These are phyloP conservation scores for Colletotrichum shisoi DNA, from an alignment of 2,329 filamentous ascomycete species.

Conservation along the genomic window DNA sequence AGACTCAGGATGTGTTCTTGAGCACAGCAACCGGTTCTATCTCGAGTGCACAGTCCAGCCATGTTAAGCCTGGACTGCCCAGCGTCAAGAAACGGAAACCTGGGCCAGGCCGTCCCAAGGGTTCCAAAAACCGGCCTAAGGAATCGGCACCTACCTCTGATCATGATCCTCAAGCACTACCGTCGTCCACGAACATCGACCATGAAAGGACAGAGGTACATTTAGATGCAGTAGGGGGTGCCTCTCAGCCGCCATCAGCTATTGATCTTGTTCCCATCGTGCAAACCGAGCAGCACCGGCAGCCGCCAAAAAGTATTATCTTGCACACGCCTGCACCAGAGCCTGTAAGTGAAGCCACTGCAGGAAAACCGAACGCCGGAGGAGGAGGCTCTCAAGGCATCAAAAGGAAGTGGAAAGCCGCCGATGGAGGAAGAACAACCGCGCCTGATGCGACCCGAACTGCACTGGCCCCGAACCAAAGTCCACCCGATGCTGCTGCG, in stretches of 20 bases:
- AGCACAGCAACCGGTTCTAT: not conserved
- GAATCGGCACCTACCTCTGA: slow-evolving; percentile 37
- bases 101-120: slow-evolving; percentile 57
- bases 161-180: not conserved
- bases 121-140: slow-evolving; percentile 60
- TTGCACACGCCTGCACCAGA: not conserved
- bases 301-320: not conserved
- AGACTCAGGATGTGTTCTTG: not conserved
- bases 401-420: slow-evolving; percentile 23
- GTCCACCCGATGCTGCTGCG: not conserved
- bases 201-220: not conserved
- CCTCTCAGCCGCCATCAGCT: not conserved
- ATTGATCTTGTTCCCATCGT: not conserved
- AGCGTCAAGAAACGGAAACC: slow-evolving; percentile 49
- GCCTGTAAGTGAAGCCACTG: not conserved
- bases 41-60: not conserved
- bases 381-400: not conserved
- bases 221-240: not conserved
- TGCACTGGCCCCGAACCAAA: not conserved
- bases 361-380: not conserved
- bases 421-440: not conserved
- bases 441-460: not conserved
- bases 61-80: slow-evolving; percentile 38
- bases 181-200: not conserved
- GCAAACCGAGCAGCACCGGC: not conserved